Conservation (phyloP, 495 filamentous ascomycete genomes). For the Zalerion maritima region DNA sequence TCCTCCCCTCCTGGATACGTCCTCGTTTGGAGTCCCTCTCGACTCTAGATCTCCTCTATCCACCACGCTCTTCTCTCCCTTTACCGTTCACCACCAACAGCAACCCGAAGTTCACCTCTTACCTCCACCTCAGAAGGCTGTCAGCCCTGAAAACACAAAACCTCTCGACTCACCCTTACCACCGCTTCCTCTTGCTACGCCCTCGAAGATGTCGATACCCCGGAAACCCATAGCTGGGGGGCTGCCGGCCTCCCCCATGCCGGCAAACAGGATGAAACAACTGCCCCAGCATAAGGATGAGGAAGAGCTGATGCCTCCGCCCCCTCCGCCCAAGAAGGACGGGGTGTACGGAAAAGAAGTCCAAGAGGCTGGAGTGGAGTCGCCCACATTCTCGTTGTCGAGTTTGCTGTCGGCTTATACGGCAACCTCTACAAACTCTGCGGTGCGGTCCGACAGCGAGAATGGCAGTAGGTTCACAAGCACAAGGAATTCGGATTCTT, state of each 20-base stretch:
- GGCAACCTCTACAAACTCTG: conserved; percentile 22
- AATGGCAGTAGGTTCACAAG: conserved; percentile 17
- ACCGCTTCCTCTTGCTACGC: conserved; percentile 7
- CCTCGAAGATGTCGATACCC: conserved; percentile 10
- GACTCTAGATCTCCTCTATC: neutral
- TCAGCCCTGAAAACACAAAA: conserved; percentile 9
- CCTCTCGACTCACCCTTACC: conserved; percentile 10
- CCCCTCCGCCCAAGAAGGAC: too few species aligned
- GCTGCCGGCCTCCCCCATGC: conserved; percentile 10
- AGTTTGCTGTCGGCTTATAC: conserved; percentile 33
- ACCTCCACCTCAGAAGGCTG: conserved; percentile 13
- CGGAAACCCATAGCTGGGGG: conserved; percentile 17
- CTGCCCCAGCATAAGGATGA: too few species aligned
- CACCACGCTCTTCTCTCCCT: conserved; percentile 13
- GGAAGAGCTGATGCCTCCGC: too few species aligned
- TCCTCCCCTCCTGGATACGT: neutral
- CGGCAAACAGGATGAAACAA: too few species aligned
- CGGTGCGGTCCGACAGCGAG: conserved; percentile 17
- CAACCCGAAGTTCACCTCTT: conserved; percentile 8
- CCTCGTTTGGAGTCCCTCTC: neutral
- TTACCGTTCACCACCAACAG: conserved; percentile 7
- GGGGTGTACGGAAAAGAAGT: conserved; percentile 2
- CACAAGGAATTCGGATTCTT: conserved; percentile 21
- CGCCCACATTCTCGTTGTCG: conserved; percentile 27
- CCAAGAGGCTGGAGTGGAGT: conserved; percentile 15